Evolutionary conservation across 2,329 filamentous ascomycete genomes (phyloP), one percentile per base, ranked within the genome.

Genomic region (Fusarium sp.): DNA sequence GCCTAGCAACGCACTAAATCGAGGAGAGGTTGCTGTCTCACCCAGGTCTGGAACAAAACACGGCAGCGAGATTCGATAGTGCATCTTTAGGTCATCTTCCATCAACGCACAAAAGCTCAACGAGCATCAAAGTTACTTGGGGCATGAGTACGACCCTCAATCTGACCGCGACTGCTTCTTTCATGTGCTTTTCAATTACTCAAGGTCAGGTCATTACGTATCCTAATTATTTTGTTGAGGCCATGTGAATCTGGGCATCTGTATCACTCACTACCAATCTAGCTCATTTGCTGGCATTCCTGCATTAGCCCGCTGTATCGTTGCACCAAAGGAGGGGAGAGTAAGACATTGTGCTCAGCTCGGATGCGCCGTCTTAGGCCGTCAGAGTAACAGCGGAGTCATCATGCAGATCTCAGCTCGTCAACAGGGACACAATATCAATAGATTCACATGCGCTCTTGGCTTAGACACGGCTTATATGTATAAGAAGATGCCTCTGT

Each of bases 311-410:
- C 21, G n/a, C 32, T 23, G 9, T 32, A 68, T 38, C 56, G 64
- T 63, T 67, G 65, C 25, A 47, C 6, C 4, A 19, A 23, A 25
- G 32, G 28, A 52, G 35, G 38, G 53, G 23, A 25, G 16, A 18
- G 54, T 73, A 30, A 64, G 62, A 61, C 69, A 64, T 44, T 67
- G 37, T 60, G 37, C 35, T 64, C 62, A 46, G 43, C 60, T 70
- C n/a, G 44, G 44, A 35, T 19, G 21, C 43, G n/a, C 43, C 35
- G 40, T 53, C 64, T 69, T 46, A 53, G 53, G 66, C 32, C 53
- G 33, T 37, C 57, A 33, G 40, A 63, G 28, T 28, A 53, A 58
- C 25, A 53, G 62, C 33, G 43, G 52, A 47, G 64, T 25, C 43
- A 40, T 53, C 40, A 54, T 61, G 60, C 61, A 74, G 49, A 57